These are phyloP conservation scores for Wickerhamiella kurtzmanii DNA, from an alignment of 805 yeast species.

Conservation along the genomic window DNA sequence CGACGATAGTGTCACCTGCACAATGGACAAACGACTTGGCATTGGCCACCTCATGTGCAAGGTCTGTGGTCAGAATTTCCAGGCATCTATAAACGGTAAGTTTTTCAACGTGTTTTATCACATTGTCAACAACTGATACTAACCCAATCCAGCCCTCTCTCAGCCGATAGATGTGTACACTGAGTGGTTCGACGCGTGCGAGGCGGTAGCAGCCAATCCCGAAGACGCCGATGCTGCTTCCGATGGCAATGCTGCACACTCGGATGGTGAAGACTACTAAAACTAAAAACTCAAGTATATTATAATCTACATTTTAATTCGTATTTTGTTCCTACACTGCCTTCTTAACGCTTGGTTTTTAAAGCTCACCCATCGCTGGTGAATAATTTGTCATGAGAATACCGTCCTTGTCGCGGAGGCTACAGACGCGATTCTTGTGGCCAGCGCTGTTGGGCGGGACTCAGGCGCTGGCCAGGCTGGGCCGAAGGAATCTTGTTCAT, in stretches of 20 bases:
- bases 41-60: conserved; percentile 80
- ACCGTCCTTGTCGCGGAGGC: background rate
- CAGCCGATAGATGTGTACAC: conserved; percentile 92
- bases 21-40: conserved; percentile 71
- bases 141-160: conserved; percentile 39
- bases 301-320: too few species aligned
- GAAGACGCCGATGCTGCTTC: conserved; percentile 18
- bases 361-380: background rate
- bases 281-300: too few species aligned
- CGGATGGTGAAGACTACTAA: conserved; percentile 12
- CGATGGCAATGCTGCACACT: conserved; percentile 18
- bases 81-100: conserved; percentile 45
- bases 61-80: conserved; percentile 88
- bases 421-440: background rate
- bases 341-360: too few species aligned
- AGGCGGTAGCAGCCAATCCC: conserved; percentile 64
- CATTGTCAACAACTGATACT: too few species aligned
- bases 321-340: background rate
- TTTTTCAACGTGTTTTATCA: too few species aligned
- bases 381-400: background rate
- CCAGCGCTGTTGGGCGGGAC: background rate
- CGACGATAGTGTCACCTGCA: conserved; percentile 79
- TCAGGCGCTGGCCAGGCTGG: background rate
- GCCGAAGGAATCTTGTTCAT: background rate
- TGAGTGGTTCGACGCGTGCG: conserved; percentile 97